Evolutionary conservation across 192 early-diverging fungal genomes (phyloP).

Genomic region (Cladochytrium replicatum): DNA sequence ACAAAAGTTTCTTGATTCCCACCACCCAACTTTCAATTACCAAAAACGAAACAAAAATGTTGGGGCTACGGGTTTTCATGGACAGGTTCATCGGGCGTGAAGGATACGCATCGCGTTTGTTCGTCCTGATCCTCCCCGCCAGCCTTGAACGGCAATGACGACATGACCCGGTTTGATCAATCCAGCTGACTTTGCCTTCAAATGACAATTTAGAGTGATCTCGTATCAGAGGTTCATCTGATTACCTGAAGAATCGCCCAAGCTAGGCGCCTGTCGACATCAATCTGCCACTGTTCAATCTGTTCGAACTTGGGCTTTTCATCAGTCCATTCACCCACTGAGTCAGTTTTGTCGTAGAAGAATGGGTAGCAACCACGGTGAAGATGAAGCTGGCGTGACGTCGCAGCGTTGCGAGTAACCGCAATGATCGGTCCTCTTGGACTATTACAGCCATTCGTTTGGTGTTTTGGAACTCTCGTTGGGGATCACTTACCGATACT

Average conservation of each 20-base stretch:
- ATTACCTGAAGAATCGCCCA: neutral
- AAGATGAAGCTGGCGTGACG: neutral
- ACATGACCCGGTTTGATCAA: neutral
- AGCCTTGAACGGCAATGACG: neutral
- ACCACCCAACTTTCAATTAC: no score
- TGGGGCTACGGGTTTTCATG: no score
- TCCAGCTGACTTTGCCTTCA: neutral
- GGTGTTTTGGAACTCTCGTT: no score
- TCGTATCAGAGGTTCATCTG: neutral
- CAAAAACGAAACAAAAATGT: no score
- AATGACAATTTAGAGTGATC: neutral
- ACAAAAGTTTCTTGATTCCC: no score
- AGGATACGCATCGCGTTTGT: neutral
- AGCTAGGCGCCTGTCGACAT: neutral
- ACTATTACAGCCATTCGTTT: no score
- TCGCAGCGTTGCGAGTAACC: neutral
- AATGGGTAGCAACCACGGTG: conserved; percentile 21
- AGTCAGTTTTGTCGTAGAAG: conserved; percentile 36
- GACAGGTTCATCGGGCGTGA: neutral
- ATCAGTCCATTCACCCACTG: neutral
- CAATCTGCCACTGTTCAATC: neutral
- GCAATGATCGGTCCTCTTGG: neutral
- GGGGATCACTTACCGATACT: no score
- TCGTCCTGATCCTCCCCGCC: neutral
- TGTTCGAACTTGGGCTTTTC: neutral